These are phyloP conservation scores for Haplosporangium gracile DNA, from an alignment of 192 early-diverging fungal genomes.

Conservation along the genomic window DNA sequence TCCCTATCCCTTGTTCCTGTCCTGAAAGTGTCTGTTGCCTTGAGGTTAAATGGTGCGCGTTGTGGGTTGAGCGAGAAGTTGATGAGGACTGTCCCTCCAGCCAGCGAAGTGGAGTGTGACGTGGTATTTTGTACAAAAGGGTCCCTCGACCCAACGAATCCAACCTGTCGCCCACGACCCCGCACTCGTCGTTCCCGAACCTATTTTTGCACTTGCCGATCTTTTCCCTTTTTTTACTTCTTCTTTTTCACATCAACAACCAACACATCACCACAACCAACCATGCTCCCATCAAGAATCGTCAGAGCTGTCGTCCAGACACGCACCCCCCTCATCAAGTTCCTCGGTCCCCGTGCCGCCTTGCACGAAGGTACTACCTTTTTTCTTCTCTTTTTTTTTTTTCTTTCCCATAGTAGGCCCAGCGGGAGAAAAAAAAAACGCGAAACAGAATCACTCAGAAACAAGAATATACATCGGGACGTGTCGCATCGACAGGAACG, in stretches of 20 bases:
- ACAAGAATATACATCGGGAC: not conserved
- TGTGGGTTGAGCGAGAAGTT: not conserved
- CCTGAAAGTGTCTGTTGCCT: not conserved
- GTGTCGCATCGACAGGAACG: not conserved
- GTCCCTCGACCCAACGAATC: not conserved
- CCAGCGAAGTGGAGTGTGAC: not conserved
- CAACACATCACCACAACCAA: not conserved
- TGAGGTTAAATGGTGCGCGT: not conserved
- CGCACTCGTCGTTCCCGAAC: not conserved
- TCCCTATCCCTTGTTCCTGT: not conserved
- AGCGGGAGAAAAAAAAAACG: not conserved
- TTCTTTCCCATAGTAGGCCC: not conserved
- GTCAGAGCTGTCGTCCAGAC: constrained; percentile 9
- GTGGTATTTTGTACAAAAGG: not conserved
- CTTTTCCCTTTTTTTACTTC: not conserved
- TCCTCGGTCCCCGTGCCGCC: constrained; percentile 43
- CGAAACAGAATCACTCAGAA: not conserved
- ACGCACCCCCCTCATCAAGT: constrained; percentile 50
- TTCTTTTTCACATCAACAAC: not conserved
- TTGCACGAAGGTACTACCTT: constrained; percentile 21
- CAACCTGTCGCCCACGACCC: not conserved
- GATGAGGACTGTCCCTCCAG: not conserved
- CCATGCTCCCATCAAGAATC: constrained; percentile 34
- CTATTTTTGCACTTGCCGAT: not conserved
- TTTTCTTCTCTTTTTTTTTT: not conserved